Evolutionary conservation across 2,329 filamentous ascomycete genomes (phyloP).

Genomic region (Ilyonectria sp.): DNA sequence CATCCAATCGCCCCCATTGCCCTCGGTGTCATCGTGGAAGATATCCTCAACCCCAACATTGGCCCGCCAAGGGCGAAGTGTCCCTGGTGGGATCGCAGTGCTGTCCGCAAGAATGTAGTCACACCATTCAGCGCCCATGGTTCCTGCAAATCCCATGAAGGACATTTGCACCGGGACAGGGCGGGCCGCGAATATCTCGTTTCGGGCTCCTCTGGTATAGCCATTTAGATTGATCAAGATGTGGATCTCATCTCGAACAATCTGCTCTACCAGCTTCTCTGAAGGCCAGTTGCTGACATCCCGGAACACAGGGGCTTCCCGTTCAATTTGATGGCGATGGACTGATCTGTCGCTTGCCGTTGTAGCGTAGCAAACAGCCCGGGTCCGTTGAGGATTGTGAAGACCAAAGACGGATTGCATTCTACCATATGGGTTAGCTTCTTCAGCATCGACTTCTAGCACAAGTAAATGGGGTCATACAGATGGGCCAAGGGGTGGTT

Average conservation of each 20-base stretch:
- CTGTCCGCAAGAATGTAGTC: conserved; percentile 95
- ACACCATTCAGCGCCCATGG: conserved; percentile 97
- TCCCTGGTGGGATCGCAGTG: conserved; percentile 86
- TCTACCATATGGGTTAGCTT: conserved; percentile 50
- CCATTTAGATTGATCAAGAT: conserved; percentile 98
- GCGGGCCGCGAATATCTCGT: conserved; percentile 96
- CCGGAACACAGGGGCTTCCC: conserved; percentile 90
- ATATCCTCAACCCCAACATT: conserved; percentile 83
- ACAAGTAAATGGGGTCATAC: conserved; percentile 56
- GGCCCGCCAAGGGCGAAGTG: conserved; percentile 83
- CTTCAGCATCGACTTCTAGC: neutral
- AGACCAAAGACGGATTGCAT: conserved; percentile 99
- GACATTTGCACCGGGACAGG: conserved; percentile 98
- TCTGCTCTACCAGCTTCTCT: conserved; percentile 87
- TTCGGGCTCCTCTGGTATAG: conserved; percentile 95
- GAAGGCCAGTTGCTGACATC: conserved; percentile 91
- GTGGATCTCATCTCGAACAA: conserved; percentile 89
- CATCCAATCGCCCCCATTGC: conserved; percentile 85
- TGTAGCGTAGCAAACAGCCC: conserved; percentile 95
- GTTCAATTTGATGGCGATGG: conserved; percentile 93
- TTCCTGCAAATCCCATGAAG: conserved; percentile 99
- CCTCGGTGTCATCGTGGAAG: conserved; percentile 76
- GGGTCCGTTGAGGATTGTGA: conserved; percentile 80
- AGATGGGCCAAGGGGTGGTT: conserved; percentile 97
- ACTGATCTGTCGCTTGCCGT: conserved; percentile 90